Percentiles rank a stretch among this genome's conserved stretches.
These are phyloP conservation scores for Fusarium beomiforme DNA, from an alignment of 2,329 filamentous ascomycete species.

Conservation along the genomic window DNA sequence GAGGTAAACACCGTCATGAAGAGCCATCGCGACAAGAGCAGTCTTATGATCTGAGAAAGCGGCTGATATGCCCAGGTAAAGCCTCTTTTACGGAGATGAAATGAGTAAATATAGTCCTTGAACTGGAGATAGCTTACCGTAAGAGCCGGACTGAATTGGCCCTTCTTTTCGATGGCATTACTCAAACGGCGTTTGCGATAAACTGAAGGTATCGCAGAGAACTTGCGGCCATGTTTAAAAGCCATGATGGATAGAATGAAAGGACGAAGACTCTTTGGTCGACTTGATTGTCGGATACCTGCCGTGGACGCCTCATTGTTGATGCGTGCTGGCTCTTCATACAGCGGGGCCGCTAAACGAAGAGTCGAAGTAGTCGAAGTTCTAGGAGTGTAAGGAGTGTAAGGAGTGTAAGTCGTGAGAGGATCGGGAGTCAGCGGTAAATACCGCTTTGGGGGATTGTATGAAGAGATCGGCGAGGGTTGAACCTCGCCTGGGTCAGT, in stretches of 20 bases:
- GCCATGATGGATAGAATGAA: constrained; percentile 27
- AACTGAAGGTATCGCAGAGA: constrained; percentile 54
- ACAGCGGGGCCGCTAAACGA: too few species aligned
- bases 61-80: constrained; percentile 71
- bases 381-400: too few species aligned
- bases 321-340: not conserved
- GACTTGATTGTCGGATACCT: not conserved
- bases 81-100: constrained; percentile 51
- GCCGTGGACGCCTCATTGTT: not conserved
- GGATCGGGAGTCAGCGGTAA: too few species aligned
- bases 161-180: constrained; percentile 53
- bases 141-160: constrained; percentile 55
- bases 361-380: too few species aligned
- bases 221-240: constrained; percentile 47
- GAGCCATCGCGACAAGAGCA: constrained; percentile 70
- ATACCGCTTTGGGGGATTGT: too few species aligned
- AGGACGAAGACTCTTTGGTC: not conserved
- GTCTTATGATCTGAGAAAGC: constrained; percentile 59
- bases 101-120: not conserved
- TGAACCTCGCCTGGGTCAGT: too few species aligned
- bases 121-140: constrained; percentile 50
- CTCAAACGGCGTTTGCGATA: constrained; percentile 58
- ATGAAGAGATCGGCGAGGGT: too few species aligned
- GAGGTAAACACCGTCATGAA: constrained; percentile 78
- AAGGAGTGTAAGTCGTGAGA: too few species aligned